Evolutionary conservation across 2,329 filamentous ascomycete species (phyloP).

Genomic region (Ascochyta lentis): DNA sequence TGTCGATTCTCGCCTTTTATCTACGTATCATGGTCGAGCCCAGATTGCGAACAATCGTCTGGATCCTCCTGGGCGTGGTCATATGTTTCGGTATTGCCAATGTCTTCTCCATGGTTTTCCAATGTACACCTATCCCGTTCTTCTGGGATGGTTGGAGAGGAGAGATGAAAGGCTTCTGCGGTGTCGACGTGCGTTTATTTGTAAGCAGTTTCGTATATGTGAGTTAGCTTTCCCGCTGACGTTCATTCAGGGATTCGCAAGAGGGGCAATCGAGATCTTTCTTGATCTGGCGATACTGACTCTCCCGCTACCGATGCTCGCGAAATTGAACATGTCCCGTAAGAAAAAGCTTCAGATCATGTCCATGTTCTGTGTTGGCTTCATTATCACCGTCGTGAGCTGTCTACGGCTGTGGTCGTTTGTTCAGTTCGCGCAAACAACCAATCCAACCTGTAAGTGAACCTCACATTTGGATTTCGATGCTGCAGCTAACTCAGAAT

Average conservation of each 20-base stretch:
- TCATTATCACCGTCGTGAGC: conserved; percentile 34
- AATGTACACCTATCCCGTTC: conserved; percentile 47
- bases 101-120: conserved; percentile 40
- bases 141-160: conserved; percentile 53
- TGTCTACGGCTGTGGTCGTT: conserved; percentile 31
- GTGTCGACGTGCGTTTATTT: conserved; percentile 46
- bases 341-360: conserved; percentile 39
- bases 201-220: conserved; percentile 29
- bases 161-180: conserved; percentile 40
- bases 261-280: conserved; percentile 39
- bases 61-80: conserved; percentile 30
- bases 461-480: background rate
- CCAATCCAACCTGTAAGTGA: conserved; percentile 34
- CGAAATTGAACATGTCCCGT: conserved; percentile 30
- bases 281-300: conserved; percentile 35
- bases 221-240: no score
- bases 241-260: conserved; percentile 35
- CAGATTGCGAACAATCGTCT: conserved; percentile 24
- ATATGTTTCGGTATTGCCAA: conserved; percentile 35
- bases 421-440: conserved; percentile 27
- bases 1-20: conserved; percentile 43
- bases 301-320: conserved; percentile 32
- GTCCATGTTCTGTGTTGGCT: conserved; percentile 38
- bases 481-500: background rate
- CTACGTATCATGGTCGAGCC: conserved; percentile 38